A percentile compares a stretch with the other conserved stretches of the same genome.
Conservation (phyloP, 257 asterid species). For the Vinca minor region DNA sequence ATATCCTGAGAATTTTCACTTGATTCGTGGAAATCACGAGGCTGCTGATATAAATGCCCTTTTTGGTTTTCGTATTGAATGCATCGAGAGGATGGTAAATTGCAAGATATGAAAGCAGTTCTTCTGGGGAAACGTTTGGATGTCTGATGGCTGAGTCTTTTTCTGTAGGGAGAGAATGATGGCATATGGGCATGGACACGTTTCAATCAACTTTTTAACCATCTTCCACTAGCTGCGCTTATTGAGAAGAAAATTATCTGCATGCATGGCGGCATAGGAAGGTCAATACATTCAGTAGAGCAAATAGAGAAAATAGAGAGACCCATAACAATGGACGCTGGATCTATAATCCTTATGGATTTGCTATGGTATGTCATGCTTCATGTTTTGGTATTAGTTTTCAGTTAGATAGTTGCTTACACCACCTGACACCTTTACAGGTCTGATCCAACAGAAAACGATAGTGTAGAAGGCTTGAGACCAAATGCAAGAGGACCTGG, state of each 20-base stretch:
- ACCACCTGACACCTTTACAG: slow-evolving; percentile 26
- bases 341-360: slow-evolving; percentile 92
- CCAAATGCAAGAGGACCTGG: slow-evolving; percentile 99
- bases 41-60: slow-evolving; percentile 99
- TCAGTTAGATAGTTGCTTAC: slow-evolving; percentile 3
- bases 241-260: slow-evolving; percentile 96
- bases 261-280: slow-evolving; percentile 99
- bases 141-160: slow-evolving; percentile 25
- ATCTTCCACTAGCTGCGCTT: slow-evolving; percentile 95
- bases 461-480: slow-evolving; percentile 90
- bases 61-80: slow-evolving; percentile 97
- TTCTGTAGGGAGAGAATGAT: slow-evolving; percentile 82
- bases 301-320: slow-evolving; percentile 98
- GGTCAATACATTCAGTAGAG: slow-evolving; percentile 84
- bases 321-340: slow-evolving; percentile 99
- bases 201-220: slow-evolving; percentile 88
- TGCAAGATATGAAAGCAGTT: slow-evolving; percentile 3
- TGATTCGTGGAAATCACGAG: slow-evolving; percentile 98
- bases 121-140: background rate
- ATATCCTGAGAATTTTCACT: slow-evolving; percentile 90
- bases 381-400: slow-evolving; percentile 11
- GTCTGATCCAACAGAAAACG: slow-evolving; percentile 99
- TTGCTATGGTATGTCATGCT: slow-evolving; percentile 63
- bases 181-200: slow-evolving; percentile 99
- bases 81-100: slow-evolving; percentile 97